Evolutionary conservation across 164 flowering plant genomes (phyloP).

Genomic region (Chimonanthus salicifolius): DNA sequence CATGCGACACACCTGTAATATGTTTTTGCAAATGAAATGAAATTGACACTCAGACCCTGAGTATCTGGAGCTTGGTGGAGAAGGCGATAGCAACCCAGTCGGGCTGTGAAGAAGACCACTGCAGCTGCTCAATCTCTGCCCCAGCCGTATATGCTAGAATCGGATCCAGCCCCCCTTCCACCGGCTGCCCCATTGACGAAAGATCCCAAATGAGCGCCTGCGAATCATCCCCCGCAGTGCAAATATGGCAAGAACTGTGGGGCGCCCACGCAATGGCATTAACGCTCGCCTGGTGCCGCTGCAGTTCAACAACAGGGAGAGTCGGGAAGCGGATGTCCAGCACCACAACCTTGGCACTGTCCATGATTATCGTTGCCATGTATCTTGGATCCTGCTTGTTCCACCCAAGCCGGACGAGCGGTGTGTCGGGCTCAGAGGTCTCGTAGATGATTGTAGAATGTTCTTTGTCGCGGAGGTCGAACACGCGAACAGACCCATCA

Average conservation of each 20-base stretch:
- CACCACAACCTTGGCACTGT: constrained; percentile 77
- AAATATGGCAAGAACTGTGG: constrained; percentile 84
- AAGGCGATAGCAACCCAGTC: constrained; percentile 96
- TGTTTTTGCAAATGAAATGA: neutral
- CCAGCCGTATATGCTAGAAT: constrained; percentile 85
- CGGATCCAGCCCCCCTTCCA: constrained; percentile 86
- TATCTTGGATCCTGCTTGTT: constrained; percentile 91
- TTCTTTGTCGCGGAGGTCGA: constrained; percentile 86
- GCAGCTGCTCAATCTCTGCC: constrained; percentile 90
- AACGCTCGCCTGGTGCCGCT: constrained; percentile 82
- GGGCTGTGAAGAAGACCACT: constrained; percentile 90
- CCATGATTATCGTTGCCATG: constrained; percentile 93
- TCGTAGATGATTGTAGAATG: constrained; percentile 92
- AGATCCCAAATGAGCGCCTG: constrained; percentile 85
- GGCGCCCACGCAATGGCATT: constrained; percentile 98
- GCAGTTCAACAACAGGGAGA: constrained; percentile 77
- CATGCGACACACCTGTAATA: neutral
- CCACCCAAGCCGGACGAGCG: constrained; percentile 81
- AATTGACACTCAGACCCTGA: constrained; percentile 54
- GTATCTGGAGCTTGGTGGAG: constrained; percentile 84
- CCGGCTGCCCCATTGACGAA: constrained; percentile 78
- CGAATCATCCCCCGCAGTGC: constrained; percentile 89
- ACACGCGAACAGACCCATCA: constrained; percentile 79
- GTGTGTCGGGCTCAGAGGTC: constrained; percentile 81
- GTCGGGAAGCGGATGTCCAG: constrained; percentile 82